These are phyloP conservation scores for Diplodia mutila DNA, from an alignment of 2,329 filamentous ascomycete species.

Conservation along the genomic window DNA sequence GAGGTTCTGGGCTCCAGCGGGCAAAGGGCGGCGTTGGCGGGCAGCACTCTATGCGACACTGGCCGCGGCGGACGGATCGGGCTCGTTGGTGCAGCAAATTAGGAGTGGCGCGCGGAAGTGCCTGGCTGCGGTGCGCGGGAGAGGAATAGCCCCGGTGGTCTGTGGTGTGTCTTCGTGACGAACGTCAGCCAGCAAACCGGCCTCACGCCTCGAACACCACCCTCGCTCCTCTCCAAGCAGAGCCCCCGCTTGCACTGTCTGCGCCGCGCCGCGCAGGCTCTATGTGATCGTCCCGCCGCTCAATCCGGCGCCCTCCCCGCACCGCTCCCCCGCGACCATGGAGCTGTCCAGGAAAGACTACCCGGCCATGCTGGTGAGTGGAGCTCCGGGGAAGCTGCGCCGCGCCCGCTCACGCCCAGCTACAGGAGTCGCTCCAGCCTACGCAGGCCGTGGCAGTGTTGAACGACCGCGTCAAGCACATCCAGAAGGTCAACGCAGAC, in stretches of 20 bases:
- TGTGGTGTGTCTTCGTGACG: slow-evolving; percentile 22
- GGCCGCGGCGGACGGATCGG: slow-evolving; percentile 1
- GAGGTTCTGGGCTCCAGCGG: neutral
- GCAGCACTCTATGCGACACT: slow-evolving; percentile 15
- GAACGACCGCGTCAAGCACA: slow-evolving; percentile 84
- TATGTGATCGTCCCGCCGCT: slow-evolving; percentile 23
- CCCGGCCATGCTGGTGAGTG: slow-evolving; percentile 86
- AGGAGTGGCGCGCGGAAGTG: slow-evolving; percentile 24
- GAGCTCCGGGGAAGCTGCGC: slow-evolving; percentile 30
- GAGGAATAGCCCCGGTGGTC: slow-evolving; percentile 24
- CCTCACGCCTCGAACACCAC: slow-evolving; percentile 2
- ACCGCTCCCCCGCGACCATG: slow-evolving; percentile 36
- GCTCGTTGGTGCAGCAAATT: slow-evolving; percentile 18
- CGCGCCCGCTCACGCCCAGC: slow-evolving; percentile 36
- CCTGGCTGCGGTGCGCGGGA: slow-evolving; percentile 24
- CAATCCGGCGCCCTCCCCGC: slow-evolving; percentile 19
- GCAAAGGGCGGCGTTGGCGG: neutral
- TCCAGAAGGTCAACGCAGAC: slow-evolving; percentile 82
- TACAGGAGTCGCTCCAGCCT: slow-evolving; percentile 78
- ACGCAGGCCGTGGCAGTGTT: slow-evolving; percentile 79
- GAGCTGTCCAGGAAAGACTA: slow-evolving; percentile 86
- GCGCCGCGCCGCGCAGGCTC: slow-evolving; percentile 21
- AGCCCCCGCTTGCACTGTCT: slow-evolving; percentile 14
- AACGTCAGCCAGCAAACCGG: slow-evolving; percentile 25
- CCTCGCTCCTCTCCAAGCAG: slow-evolving; percentile 4